These are phyloP conservation scores for Phyllostachys edulis DNA, from an alignment of 176 grass and related monocot species.

Conservation along the genomic window DNA sequence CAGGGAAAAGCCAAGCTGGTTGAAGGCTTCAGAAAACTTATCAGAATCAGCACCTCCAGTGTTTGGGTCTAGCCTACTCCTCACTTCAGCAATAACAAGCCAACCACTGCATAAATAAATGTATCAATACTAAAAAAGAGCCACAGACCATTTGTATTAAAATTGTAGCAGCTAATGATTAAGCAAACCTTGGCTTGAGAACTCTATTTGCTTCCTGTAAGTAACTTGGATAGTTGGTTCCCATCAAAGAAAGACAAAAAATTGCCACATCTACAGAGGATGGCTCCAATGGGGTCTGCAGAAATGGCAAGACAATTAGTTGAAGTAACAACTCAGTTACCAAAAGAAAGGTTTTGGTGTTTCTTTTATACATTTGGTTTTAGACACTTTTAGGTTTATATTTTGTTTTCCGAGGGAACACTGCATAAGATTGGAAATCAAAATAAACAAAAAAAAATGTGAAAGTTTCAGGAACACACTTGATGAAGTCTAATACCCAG, in stretches of 20 bases:
- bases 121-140: conserved; percentile 1
- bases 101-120: conserved; percentile 70
- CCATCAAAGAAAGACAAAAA: conserved; percentile 98
- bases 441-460: background rate
- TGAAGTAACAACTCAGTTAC: conserved; percentile 7
- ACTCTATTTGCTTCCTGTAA: conserved; percentile 86
- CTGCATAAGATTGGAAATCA: background rate
- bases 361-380: conserved; percentile 10
- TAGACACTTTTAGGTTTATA: background rate
- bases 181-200: conserved; percentile 70
- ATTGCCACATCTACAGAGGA: conserved; percentile 85
- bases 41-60: conserved; percentile 86
- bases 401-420: background rate
- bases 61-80: conserved; percentile 86
- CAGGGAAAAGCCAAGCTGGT: conserved; percentile 79
- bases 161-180: conserved; percentile 13
- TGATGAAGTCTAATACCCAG: conserved; percentile 3
- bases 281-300: conserved; percentile 77
- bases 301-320: conserved; percentile 22
- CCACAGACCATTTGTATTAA: background rate
- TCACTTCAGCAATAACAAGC: conserved; percentile 96
- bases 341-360: background rate
- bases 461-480: background rate
- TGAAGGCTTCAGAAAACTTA: conserved; percentile 74
- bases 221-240: conserved; percentile 77